Base-by-base conservation (phyloP, 176 grass and related monocot genomes). In the Oryza officinalis region DNA sequence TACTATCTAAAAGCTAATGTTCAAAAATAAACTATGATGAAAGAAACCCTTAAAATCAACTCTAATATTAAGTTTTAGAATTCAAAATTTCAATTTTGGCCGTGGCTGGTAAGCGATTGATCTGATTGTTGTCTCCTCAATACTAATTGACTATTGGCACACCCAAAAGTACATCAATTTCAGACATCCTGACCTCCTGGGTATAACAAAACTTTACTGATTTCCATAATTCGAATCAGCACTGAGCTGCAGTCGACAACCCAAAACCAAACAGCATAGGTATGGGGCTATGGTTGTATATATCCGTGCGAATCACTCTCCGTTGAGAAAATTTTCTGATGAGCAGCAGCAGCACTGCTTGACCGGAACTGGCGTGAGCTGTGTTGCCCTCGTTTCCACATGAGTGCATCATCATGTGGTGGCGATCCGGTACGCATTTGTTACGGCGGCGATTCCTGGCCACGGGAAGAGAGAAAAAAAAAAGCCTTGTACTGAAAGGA, bases 341-440 rank as follows among this genome's bases (percentile, higher is more conserved):
- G 3, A 41, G 8, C 40, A 41, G 35, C 35, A 35, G 33, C 33
- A 27, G 65, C 32, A 33, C 40, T 28, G 66, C 82, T 78, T 82
- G 88, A 78, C 83, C 40, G 63, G 12, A 70, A 28, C 6, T 13
- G 35, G 46, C 63, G 72, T 37, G 86, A 82, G 69, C 30, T 69
- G 86, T 69, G 86, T 30, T 28, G 30, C 15, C 20, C 65, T 10
- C 28, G 13, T 50, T 69, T 76, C 72, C 80, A 64, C 60, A 75
- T 69, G 60, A 75, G 46, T 12, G 59, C 27, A 22, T 63, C 35
- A 22, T 63, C 20, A 43, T 72, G 78, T 60, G 78, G 47, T 52
- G 83, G 47, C 38, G 73, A 72, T 71, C 72, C 52, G 44, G 33
- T 44, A 67, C 65, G 10, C 31, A 10, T 27, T 32, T 38, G 35